Base-by-base conservation (phyloP, 805 yeast species). In the Candida loeiensis region DNA sequence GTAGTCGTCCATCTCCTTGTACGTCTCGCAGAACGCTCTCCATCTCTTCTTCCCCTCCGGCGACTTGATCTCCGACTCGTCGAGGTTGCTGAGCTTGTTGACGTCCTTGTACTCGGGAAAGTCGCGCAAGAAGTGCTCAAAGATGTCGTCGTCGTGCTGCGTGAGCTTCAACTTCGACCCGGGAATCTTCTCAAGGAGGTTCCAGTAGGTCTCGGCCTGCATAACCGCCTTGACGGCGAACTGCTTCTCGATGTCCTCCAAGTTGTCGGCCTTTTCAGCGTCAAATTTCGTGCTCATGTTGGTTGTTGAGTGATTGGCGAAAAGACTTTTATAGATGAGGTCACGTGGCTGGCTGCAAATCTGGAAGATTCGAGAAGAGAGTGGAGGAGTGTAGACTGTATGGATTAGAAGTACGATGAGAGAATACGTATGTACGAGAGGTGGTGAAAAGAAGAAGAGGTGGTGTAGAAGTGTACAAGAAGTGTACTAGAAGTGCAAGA, bases 181-280 rank as follows among this genome's bases (percentile, higher is more conserved):
- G 45, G 83, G 80, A 41, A 89, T 68, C 50, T 79, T 78, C 43
- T 76, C 75, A 40, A 93, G 66, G 43, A 93, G 63, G 35, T 74
- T 73, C 96, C 96, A 93, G 75, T 91, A 93, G 1, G 96, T 82
- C 58, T 88, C 95, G 43, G 95, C 93, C 62, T 93, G 98, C 63
- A 78, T 81, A 13, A 93, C 99, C 4, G 98, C 99, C 65, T 85
- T 87, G 44, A 93, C 99, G 30, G 99, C 98, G 58, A 93, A 93
- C 69, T 93, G 98, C 74, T 80, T 88, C 66, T 93, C 99, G 56
- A 93, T 88, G 54, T 88, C 95, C 65, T 91, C 98, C 54, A 87
- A 73, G 70, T 93, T 93, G 46, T 93, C 96, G 34, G 99, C 97
- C 44, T 73, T 76, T 56, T 93, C 96, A 14, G 99, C 90, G 55